Percentiles rank a stretch among this genome's conserved stretches.
These are phyloP conservation scores for Colletotrichum spaethianum DNA, from an alignment of 2,329 filamentous ascomycete genomes.

Conservation along the genomic window DNA sequence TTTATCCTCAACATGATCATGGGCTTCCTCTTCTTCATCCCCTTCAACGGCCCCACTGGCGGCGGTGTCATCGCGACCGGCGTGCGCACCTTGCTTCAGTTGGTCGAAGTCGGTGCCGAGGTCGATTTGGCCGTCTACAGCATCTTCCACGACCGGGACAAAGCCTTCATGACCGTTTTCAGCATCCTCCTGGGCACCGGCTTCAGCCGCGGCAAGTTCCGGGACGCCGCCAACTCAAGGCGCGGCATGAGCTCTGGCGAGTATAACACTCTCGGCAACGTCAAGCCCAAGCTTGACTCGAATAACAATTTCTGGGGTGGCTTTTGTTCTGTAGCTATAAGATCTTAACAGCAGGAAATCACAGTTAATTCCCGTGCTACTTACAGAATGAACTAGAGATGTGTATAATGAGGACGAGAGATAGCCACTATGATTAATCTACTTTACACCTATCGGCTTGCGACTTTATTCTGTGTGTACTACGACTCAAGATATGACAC, in stretches of 20 bases:
- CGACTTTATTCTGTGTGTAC: too few relatives aligned
- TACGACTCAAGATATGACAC: too few relatives aligned
- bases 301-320: background rate
- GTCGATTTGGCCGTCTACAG: constrained; percentile 1
- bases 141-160: background rate
- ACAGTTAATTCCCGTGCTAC: background rate
- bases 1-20: constrained; percentile 7
- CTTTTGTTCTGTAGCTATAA: background rate
- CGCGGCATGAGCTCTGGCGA: background rate
- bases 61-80: background rate
- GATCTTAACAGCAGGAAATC: background rate
- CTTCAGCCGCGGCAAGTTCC: background rate
- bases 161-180: constrained; percentile 8
- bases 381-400: background rate
- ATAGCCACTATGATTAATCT: background rate
- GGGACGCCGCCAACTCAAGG: background rate
- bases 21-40: constrained; percentile 14
- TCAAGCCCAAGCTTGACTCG: background rate
- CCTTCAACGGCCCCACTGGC: constrained; percentile 11
- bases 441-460: too few relatives aligned
- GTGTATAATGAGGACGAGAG: background rate
- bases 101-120: background rate
- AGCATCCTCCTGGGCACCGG: background rate
- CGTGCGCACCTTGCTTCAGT: background rate
- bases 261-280: background rate